Conservation (phyloP, 768 basidiomycete genomes). For the Suillus spraguei region DNA sequence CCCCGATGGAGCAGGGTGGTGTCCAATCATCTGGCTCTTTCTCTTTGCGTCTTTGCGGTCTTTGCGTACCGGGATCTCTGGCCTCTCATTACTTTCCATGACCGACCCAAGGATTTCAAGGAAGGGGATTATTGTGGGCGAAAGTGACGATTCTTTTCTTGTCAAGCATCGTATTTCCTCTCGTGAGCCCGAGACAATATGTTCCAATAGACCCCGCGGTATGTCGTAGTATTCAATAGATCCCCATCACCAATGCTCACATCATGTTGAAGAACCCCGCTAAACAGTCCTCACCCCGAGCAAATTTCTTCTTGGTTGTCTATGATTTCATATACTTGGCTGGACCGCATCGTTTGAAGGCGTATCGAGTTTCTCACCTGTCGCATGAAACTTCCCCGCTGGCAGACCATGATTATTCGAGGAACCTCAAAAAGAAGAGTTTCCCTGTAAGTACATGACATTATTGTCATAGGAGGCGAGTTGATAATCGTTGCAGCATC, state of each 20-base stretch:
- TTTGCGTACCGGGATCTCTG: too few species aligned
- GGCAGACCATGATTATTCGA: slow-evolving; percentile 47
- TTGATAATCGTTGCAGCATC: slow-evolving; percentile 22
- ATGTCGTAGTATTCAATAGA: too few species aligned
- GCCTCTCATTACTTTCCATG: too few species aligned
- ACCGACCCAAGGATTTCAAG: too few species aligned
- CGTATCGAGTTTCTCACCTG: slow-evolving; percentile 46
- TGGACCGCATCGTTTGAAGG: slow-evolving; percentile 54
- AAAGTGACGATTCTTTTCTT: too few species aligned
- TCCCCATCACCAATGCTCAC: not conserved
- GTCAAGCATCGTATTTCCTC: too few species aligned
- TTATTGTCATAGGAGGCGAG: not conserved
- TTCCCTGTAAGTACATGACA: slow-evolving; percentile 30
- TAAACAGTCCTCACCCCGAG: slow-evolving; percentile 37
- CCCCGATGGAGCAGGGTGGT: too few species aligned
- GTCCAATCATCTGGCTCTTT: too few species aligned
- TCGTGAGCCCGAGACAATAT: too few species aligned
- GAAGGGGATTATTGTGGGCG: too few species aligned
- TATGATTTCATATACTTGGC: slow-evolving; percentile 47
- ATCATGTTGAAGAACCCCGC: slow-evolving; percentile 23
- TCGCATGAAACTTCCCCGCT: slow-evolving; percentile 46
- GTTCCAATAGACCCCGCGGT: too few species aligned
- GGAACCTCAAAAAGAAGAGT: slow-evolving; percentile 35
- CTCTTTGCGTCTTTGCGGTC: too few species aligned
- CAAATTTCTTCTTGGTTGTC: slow-evolving; percentile 42